Conservation (phyloP, 2,329 filamentous ascomycete genomes). For the Chrysosporium queenslandicum region DNA sequence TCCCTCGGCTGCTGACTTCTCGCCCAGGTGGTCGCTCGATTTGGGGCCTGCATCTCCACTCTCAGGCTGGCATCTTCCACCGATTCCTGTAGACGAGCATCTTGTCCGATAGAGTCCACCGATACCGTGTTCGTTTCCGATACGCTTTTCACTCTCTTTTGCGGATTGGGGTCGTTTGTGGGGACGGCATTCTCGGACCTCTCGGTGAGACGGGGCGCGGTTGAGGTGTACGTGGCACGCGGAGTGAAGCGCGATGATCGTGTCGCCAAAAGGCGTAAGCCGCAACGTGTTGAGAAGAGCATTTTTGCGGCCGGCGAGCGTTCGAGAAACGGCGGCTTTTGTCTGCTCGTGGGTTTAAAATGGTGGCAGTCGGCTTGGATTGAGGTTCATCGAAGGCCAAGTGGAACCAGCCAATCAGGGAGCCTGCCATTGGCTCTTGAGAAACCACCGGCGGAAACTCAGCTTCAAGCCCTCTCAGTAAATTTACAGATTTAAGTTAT, state of each 20-base stretch:
- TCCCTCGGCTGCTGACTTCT: slow-evolving; percentile 71
- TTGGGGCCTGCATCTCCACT: slow-evolving; percentile 69
- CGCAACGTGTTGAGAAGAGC: slow-evolving; percentile 38
- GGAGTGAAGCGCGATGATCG: slow-evolving; percentile 25
- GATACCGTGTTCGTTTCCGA: slow-evolving; percentile 53
- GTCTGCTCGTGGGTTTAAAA: slow-evolving; percentile 10
- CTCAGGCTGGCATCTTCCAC: slow-evolving; percentile 46
- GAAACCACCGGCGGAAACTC: neutral
- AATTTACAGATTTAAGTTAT: neutral
- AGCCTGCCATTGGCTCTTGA: neutral
- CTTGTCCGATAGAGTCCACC: slow-evolving; percentile 40
- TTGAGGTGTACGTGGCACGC: slow-evolving; percentile 37
- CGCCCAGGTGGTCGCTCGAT: slow-evolving; percentile 72
- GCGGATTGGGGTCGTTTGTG: slow-evolving; percentile 50
- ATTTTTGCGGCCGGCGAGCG: slow-evolving; percentile 27
- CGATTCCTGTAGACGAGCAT: slow-evolving; percentile 47
- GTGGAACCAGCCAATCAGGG: slow-evolving; percentile 6
- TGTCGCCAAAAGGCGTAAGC: slow-evolving; percentile 38
- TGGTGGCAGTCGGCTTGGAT: neutral
- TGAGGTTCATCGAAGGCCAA: slow-evolving; percentile 4
- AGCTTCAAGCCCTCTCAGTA: neutral
- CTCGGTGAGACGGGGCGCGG: slow-evolving; percentile 28
- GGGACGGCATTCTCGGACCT: slow-evolving; percentile 32
- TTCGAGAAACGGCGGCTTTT: neutral
- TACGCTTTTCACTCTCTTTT: slow-evolving; percentile 40